Percentiles rank a stretch among this genome's conserved stretches.
These are phyloP conservation scores for Blepharisma stoltei DNA, from an alignment of 73 alveolate species.

Conservation along the genomic window DNA sequence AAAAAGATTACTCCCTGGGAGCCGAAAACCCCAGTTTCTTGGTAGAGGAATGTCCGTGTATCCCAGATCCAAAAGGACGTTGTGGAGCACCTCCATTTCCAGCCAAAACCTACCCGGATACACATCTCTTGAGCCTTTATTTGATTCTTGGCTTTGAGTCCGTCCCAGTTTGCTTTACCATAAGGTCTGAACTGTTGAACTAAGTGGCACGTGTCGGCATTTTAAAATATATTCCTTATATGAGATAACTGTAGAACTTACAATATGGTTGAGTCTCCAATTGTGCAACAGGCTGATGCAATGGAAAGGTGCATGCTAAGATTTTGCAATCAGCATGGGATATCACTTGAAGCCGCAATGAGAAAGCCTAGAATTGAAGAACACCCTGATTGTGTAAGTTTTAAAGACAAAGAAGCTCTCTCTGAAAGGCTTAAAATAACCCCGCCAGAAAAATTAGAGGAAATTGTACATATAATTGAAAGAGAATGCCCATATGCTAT, in stretches of 20 bases:
- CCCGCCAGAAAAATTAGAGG: not conserved
- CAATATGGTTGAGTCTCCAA: constrained; percentile 28
- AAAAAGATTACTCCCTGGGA: too few relatives aligned
- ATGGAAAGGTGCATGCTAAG: constrained; percentile 27
- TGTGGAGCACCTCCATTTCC: too few relatives aligned
- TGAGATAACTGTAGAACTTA: constrained; percentile 36
- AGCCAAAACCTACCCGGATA: too few relatives aligned
- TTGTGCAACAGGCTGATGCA: constrained; percentile 13
- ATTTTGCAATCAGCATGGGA: constrained; percentile 23
- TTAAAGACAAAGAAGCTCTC: constrained; percentile 7
- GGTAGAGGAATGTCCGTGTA: too few relatives aligned
- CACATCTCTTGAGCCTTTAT: too few relatives aligned
- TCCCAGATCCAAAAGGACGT: too few relatives aligned
- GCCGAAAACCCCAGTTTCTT: too few relatives aligned
- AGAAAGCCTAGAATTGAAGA: constrained; percentile 12
- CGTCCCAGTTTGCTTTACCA: too few relatives aligned
- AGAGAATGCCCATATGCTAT: constrained; percentile 19
- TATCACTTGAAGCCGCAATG: not conserved
- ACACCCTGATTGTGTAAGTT: constrained; percentile 19
- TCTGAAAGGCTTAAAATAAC: constrained; percentile 27
- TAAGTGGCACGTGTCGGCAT: too few relatives aligned
- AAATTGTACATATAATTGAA: constrained; percentile 1
- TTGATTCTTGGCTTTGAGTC: too few relatives aligned
- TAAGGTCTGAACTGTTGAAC: too few relatives aligned
- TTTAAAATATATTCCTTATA: constrained; percentile 4